phyloP scores from a whole-genome alignment of 768 basidiomycete species.

The Mycena venus region DNA sequence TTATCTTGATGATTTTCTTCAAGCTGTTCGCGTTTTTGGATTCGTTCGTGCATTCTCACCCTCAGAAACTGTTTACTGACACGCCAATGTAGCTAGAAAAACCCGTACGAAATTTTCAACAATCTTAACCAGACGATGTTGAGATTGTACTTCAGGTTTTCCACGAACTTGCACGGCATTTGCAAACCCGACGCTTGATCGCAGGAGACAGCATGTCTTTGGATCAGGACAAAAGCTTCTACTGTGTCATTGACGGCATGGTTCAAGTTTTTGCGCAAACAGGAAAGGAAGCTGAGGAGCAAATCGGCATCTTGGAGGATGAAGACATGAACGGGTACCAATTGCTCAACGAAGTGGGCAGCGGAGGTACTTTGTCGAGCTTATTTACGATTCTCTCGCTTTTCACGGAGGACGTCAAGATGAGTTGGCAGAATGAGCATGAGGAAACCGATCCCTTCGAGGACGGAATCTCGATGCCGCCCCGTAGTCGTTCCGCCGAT shows the following conservation, averaged over 20 bases:
- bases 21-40: constrained; percentile 96
- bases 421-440: constrained; percentile 88
- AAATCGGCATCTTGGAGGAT: constrained; percentile 78
- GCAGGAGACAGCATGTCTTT: constrained; percentile 96
- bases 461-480: constrained; percentile 38
- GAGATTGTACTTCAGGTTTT: constrained; percentile 73
- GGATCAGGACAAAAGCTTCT: constrained; percentile 94
- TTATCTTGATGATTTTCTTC: constrained; percentile 96
- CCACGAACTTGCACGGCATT: constrained; percentile 95
- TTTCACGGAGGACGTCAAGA: constrained; percentile 94
- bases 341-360: constrained; percentile 94
- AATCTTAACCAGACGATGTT: background rate
- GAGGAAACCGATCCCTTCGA: constrained; percentile 45
- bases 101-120: constrained; percentile 68
- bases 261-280: constrained; percentile 93
- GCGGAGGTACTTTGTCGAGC: constrained; percentile 94
- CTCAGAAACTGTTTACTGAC: constrained; percentile 3
- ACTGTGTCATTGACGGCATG: constrained; percentile 97
- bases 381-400: constrained; percentile 96
- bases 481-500: constrained; percentile 53
- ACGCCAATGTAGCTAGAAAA: constrained; percentile 74
- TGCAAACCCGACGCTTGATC: constrained; percentile 95
- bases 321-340: constrained; percentile 97
- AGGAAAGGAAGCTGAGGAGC: constrained; percentile 61
- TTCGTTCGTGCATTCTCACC: constrained; percentile 67